These are phyloP conservation scores for Exophiala bonariae DNA, from an alignment of 2,329 filamentous ascomycete species.

Conservation along the genomic window DNA sequence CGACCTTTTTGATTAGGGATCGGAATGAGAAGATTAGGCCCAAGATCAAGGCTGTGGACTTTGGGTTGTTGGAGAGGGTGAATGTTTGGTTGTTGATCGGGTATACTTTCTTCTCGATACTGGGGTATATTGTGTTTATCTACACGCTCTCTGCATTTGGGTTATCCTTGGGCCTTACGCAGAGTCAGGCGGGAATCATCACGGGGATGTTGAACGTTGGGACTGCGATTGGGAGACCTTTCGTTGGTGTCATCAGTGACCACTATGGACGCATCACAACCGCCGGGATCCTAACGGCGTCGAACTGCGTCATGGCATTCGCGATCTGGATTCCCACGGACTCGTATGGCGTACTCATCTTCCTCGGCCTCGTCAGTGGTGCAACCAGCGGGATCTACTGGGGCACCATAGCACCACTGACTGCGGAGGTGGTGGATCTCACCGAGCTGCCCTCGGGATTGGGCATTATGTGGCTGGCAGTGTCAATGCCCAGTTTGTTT, in stretches of 20 bases:
- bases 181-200: constrained; percentile 40
- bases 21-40: constrained; percentile 29
- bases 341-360: constrained; percentile 42
- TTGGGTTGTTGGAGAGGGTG: constrained; percentile 21
- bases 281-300: constrained; percentile 40
- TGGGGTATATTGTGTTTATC: constrained; percentile 50
- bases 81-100: constrained; percentile 29
- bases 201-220: constrained; percentile 50
- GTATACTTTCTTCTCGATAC: constrained; percentile 47
- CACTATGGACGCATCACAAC: constrained; percentile 44
- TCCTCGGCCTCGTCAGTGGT: constrained; percentile 47
- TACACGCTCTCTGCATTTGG: constrained; percentile 51
- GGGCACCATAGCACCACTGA: constrained; percentile 36
- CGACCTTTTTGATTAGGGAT: constrained; percentile 31
- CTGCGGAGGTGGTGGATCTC: constrained; percentile 31
- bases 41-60: constrained; percentile 27
- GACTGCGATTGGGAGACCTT: constrained; percentile 47
- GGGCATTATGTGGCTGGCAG: constrained; percentile 30
- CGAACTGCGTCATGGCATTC: constrained; percentile 41
- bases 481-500: constrained; percentile 47
- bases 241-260: constrained; percentile 49
- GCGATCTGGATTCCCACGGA: constrained; percentile 49
- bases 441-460: constrained; percentile 29
- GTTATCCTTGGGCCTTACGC: constrained; percentile 41
- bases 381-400: constrained; percentile 51